Conservation (phyloP, 2,329 filamentous ascomycete species). For the Torrubiella hemipterigena region DNA sequence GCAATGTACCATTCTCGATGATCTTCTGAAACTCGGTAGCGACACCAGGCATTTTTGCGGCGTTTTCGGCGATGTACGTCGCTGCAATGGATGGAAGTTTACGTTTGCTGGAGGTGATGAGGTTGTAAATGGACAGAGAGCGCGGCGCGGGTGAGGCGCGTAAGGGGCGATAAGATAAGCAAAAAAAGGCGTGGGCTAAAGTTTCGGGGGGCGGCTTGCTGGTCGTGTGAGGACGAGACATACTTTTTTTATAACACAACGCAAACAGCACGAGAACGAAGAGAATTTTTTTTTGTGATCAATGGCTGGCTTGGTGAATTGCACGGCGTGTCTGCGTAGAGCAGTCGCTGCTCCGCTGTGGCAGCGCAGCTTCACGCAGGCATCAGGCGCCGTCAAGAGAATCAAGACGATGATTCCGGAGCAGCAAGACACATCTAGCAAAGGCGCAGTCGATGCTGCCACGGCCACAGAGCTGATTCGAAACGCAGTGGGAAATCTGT, state of each 20-base stretch:
- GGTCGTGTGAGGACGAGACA: too few species aligned
- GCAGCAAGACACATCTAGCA: conserved; percentile 2
- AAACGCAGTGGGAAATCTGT: too few species aligned
- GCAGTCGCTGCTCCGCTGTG: background rate
- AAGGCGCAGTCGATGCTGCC: conserved; percentile 10
- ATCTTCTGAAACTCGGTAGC: conserved; percentile 10
- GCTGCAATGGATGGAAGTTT: background rate
- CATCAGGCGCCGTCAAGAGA: conserved; percentile 1
- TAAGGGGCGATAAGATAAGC: conserved; percentile 2
- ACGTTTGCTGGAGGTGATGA: background rate
- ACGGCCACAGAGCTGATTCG: conserved; percentile 8
- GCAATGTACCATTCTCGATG: conserved; percentile 7
- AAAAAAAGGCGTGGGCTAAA: too few species aligned
- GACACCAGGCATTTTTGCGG: conserved; percentile 5
- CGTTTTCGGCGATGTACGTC: background rate
- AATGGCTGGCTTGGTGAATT: conserved; percentile 4
- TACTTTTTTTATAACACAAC: too few species aligned
- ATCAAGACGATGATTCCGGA: conserved; percentile 9
- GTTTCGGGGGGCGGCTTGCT: too few species aligned
- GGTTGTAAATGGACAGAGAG: background rate
- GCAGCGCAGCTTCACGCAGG: conserved; percentile 1
- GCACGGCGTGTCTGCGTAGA: conserved; percentile 2
- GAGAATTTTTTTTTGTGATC: too few species aligned
- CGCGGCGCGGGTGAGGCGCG: too few species aligned
- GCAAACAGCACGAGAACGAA: too few species aligned